Evolutionary conservation across 768 basidiomycete genomes (phyloP).

Genomic region (Lepiota subincarnata): DNA sequence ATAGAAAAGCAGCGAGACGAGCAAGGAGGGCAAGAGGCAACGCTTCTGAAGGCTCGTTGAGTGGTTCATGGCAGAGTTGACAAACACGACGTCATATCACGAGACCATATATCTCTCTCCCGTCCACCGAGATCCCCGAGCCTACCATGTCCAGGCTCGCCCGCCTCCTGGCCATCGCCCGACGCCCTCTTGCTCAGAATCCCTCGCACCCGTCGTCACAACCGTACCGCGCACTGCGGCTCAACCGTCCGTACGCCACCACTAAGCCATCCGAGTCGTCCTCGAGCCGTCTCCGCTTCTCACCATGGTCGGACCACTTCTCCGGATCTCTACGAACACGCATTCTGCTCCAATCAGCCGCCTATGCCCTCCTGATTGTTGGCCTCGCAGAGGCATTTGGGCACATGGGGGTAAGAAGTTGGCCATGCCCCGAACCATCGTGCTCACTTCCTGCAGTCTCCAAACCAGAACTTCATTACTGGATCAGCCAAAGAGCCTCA

Average conservation of each 20-base stretch:
- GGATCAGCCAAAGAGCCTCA: conserved; percentile 11
- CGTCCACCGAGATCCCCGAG: no score
- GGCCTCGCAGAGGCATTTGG: conserved; percentile 22
- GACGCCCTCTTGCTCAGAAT: not conserved
- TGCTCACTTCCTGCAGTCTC: not conserved
- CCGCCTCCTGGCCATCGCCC: not conserved
- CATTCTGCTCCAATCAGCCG: conserved; percentile 30
- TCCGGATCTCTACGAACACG: conserved; percentile 27
- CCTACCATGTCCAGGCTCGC: conserved; percentile 10
- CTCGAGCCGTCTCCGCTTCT: conserved; percentile 22
- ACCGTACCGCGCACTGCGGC: not conserved
- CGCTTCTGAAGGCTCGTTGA: no score
- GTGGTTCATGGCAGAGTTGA: not conserved
- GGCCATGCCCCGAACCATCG: conserved; percentile 9
- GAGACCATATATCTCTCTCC: conserved; percentile 8
- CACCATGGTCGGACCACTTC: conserved; percentile 39
- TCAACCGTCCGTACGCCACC: conserved; percentile 1
- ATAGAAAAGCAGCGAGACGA: no score
- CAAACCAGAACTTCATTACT: conserved; percentile 3
- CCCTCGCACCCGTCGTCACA: not conserved
- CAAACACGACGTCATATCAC: not conserved
- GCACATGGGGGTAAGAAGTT: conserved; percentile 18
- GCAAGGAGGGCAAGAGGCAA: no score
- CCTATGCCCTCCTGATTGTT: conserved; percentile 34
- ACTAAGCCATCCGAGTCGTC: not conserved